These are phyloP conservation scores for Talaromyces pinophilus DNA, from an alignment of 2,329 filamentous ascomycete genomes.

Conservation along the genomic window DNA sequence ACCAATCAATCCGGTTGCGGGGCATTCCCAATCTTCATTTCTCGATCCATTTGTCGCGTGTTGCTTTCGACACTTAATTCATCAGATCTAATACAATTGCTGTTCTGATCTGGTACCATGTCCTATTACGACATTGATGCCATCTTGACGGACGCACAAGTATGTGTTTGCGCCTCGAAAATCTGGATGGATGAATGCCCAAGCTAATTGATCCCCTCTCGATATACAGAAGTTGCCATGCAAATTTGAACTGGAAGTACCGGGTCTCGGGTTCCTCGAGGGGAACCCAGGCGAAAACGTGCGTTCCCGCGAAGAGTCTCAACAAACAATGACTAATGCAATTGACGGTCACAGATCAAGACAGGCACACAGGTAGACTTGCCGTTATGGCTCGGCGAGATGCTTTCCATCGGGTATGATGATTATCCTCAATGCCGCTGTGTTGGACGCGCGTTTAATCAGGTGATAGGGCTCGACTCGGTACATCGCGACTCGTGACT, in stretches of 20 bases:
- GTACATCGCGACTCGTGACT: conserved; percentile 64
- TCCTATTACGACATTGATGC: conserved; percentile 52
- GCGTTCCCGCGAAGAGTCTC: conserved; percentile 24
- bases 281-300: conserved; percentile 69
- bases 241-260: conserved; percentile 87
- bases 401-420: conserved; percentile 63
- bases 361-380: conserved; percentile 76
- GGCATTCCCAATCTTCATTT: background rate
- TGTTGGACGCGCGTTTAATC: background rate
- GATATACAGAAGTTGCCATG: conserved; percentile 82
- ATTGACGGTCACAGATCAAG: conserved; percentile 62
- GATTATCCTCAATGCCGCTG: background rate
- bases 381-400: conserved; percentile 91
- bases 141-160: conserved; percentile 50
- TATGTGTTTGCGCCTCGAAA: conserved; percentile 24
- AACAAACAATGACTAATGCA: background rate
- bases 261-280: conserved; percentile 84
- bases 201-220: conserved; percentile 1
- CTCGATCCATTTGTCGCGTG: background rate
- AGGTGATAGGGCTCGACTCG: conserved; percentile 42
- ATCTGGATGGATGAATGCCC: background rate
- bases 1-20: background rate
- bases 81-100: background rate
- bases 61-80: background rate
- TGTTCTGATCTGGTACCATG: conserved; percentile 30